These are phyloP conservation scores for Halteria grandinella DNA, from an alignment of 73 alveolate species.

Conservation along the genomic window DNA sequence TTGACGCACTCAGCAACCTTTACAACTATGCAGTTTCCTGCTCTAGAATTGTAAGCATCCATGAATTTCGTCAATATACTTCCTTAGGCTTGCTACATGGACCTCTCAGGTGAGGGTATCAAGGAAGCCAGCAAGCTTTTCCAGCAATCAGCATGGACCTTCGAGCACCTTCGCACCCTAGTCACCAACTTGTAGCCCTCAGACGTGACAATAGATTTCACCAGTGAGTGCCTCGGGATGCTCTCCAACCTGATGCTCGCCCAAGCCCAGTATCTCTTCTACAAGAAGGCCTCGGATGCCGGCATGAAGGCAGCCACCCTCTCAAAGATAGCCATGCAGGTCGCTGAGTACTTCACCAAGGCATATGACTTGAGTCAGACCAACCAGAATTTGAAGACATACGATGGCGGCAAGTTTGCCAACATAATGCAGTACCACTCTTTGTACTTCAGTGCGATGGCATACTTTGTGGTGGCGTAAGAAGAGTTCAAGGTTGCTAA, in stretches of 20 bases:
- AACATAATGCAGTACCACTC: constrained; percentile 43
- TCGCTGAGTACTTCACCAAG: constrained; percentile 47
- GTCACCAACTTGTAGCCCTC: constrained; percentile 39
- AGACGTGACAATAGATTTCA: constrained; percentile 50
- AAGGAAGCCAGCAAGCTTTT: constrained; percentile 57
- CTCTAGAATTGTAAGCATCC: constrained; percentile 44
- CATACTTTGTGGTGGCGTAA: constrained; percentile 33
- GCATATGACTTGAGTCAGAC: constrained; percentile 51
- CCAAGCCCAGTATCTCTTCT: constrained; percentile 61
- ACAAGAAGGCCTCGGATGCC: constrained; percentile 47
- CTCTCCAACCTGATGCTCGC: constrained; percentile 57
- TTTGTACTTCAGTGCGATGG: constrained; percentile 56
- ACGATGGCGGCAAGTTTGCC: constrained; percentile 29
- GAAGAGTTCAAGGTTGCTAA: constrained; percentile 8
- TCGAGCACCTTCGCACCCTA: constrained; percentile 34
- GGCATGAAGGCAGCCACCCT: constrained; percentile 30
- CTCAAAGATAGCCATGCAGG: constrained; percentile 44
- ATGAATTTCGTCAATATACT: not conserved
- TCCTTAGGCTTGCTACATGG: constrained; percentile 56
- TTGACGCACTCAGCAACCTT: constrained; percentile 41
- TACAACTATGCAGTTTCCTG: constrained; percentile 51
- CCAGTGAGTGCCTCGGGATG: constrained; percentile 45
- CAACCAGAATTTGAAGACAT: constrained; percentile 3
- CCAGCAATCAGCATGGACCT: constrained; percentile 43
- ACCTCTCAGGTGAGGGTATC: constrained; percentile 54